These are phyloP conservation scores for Phytophthora fragariae DNA, from an alignment of 352 stramenopile genomes.

Conservation along the genomic window DNA sequence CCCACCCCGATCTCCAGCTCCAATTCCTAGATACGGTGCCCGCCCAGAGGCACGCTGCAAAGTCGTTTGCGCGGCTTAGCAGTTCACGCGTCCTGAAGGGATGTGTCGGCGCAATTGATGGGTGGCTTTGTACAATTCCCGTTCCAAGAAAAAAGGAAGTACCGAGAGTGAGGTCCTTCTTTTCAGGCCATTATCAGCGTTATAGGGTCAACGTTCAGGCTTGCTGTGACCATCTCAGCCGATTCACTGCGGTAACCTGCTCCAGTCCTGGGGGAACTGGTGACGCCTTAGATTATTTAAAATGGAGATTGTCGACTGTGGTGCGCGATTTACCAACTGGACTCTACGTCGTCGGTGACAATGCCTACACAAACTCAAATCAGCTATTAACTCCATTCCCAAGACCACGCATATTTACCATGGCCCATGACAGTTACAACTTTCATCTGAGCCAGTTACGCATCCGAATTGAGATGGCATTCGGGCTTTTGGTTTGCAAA, in stretches of 20 bases:
- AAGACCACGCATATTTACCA: background rate
- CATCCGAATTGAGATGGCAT: constrained; percentile 10
- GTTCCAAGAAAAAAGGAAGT: constrained; percentile 5
- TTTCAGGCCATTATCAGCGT: constrained; percentile 10
- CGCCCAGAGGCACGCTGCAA: constrained; percentile 10
- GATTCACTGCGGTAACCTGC: background rate
- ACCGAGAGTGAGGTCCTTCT: constrained; percentile 7
- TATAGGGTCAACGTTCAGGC: constrained; percentile 15
- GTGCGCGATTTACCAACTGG: background rate
- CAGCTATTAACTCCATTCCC: background rate
- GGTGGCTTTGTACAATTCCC: background rate
- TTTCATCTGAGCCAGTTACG: constrained; percentile 7
- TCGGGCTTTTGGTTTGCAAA: constrained; percentile 5
- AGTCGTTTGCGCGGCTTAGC: constrained; percentile 3
- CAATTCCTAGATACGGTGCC: background rate
- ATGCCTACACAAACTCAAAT: background rate
- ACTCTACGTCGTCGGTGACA: background rate
- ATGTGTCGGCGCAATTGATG: background rate
- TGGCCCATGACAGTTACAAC: background rate
- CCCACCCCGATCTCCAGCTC: constrained; percentile 4
- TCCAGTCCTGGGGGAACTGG: constrained; percentile 1
- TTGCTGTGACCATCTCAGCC: background rate
- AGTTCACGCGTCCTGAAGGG: constrained; percentile 3
- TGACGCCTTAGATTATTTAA: constrained; percentile 7
- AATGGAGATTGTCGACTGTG: constrained; percentile 8